Evolutionary conservation across 164 flowering plant genomes (phyloP).

Genomic region (Sedum album): DNA sequence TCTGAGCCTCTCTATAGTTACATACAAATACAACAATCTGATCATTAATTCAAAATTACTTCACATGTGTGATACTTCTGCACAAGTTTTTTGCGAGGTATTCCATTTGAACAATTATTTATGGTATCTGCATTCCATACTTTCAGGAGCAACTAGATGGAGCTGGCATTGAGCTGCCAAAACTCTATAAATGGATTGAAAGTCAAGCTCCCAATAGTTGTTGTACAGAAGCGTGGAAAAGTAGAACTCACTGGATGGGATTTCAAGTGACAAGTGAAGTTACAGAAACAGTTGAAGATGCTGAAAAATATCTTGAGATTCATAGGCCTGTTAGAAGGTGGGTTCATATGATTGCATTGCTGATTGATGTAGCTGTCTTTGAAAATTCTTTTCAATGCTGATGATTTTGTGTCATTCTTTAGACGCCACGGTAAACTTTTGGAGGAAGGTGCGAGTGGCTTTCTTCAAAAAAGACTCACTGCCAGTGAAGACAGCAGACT

Average conservation of each 20-base stretch:
- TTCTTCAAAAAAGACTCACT: constrained; percentile 51
- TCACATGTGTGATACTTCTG: not conserved
- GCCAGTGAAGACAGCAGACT: constrained; percentile 24
- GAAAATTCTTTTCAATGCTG: not conserved
- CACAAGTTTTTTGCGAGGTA: no score
- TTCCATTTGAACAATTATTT: not conserved
- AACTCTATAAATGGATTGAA: constrained; percentile 80
- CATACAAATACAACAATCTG: no score
- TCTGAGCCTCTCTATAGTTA: not conserved
- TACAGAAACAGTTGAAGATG: constrained; percentile 44
- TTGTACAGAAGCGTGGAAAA: constrained; percentile 87
- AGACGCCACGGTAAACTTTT: constrained; percentile 80
- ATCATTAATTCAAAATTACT: no score
- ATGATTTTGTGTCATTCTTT: constrained; percentile 14
- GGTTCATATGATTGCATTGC: constrained; percentile 7
- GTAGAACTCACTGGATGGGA: constrained; percentile 88
- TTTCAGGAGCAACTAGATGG: constrained; percentile 98
- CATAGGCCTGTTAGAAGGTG: constrained; percentile 88
- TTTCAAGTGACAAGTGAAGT: constrained; percentile 51
- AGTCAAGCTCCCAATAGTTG: constrained; percentile 76
- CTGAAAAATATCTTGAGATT: constrained; percentile 70
- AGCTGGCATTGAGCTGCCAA: constrained; percentile 79
- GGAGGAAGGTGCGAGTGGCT: constrained; percentile 99
- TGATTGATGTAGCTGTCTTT: not conserved
- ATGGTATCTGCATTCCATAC: constrained; percentile 8